Conservation (phyloP, 192 early-diverging fungal species). For the Entomortierella beljakovae region DNA sequence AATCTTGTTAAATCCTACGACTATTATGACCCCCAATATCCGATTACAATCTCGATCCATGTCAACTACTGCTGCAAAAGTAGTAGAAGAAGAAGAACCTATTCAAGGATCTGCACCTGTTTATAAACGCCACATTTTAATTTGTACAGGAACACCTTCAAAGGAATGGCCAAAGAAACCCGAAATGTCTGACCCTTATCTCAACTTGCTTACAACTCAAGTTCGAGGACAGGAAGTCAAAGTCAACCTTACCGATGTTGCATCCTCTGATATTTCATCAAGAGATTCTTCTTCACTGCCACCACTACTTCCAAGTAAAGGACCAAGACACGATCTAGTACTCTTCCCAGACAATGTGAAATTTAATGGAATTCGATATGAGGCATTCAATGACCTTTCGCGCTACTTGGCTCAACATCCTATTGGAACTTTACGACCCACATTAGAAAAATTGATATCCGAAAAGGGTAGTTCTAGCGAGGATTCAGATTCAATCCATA, state of each 20-base stretch:
- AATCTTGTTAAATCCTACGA: no score
- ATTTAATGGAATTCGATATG: conserved; percentile 21
- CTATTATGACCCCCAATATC: background rate
- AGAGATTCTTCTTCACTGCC: no score
- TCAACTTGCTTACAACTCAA: conserved; percentile 25
- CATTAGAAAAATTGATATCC: conserved; percentile 20
- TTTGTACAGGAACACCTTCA: conserved; percentile 33
- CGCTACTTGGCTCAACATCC: conserved; percentile 38
- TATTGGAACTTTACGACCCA: conserved; percentile 22
- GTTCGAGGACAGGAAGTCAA: conserved; percentile 49
- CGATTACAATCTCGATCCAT: background rate
- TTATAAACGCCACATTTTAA: conserved; percentile 46
- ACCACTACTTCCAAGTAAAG: conserved; percentile 12
- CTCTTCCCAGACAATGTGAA: conserved; percentile 47
- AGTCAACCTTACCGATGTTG: conserved; percentile 28
- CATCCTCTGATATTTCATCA: background rate
- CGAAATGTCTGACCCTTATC: conserved; percentile 38
- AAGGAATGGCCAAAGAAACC: conserved; percentile 43
- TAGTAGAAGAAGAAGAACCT: conserved; percentile 18
- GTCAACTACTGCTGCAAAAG: background rate
- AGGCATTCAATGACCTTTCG: conserved; percentile 35
- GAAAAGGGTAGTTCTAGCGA: background rate
- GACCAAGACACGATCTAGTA: conserved; percentile 44
- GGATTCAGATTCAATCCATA: background rate
- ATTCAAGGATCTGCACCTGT: conserved; percentile 40